Conservation (phyloP, 306 rosid species). For the Cercis canadensis region DNA sequence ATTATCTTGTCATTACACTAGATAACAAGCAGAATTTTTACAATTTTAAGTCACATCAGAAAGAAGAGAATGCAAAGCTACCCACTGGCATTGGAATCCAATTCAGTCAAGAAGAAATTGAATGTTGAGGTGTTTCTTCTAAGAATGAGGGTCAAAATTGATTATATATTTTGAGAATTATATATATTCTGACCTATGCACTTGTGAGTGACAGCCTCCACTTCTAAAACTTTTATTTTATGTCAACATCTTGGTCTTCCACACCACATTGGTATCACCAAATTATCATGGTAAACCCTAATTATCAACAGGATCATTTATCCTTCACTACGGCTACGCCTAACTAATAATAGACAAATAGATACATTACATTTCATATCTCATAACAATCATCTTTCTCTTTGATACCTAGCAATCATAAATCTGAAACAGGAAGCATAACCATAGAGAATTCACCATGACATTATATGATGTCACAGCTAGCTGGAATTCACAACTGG, state of each 20-base stretch:
- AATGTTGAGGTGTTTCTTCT: too few relatives aligned
- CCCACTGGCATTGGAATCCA: too few relatives aligned
- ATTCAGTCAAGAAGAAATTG: too few relatives aligned
- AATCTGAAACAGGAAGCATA: too few relatives aligned
- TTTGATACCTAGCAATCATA: background rate
- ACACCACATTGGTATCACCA: background rate
- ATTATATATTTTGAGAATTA: background rate
- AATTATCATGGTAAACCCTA: conserved; percentile 1
- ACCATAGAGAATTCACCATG: too few relatives aligned
- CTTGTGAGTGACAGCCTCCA: conserved; percentile 16
- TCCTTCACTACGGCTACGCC: background rate
- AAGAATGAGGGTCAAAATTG: too few relatives aligned
- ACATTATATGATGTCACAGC: background rate
- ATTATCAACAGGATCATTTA: background rate
- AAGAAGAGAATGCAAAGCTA: too few relatives aligned
- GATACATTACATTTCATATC: background rate
- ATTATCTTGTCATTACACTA: background rate
- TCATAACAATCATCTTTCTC: conserved; percentile 23
- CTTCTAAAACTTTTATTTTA: background rate
- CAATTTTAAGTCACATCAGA: too few relatives aligned
- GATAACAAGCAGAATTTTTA: background rate
- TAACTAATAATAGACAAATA: background rate
- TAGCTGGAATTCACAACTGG: too few relatives aligned
- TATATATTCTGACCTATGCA: background rate
- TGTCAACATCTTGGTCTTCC: conserved; percentile 11